Conservation (phyloP, 768 basidiomycete species). For the Tulasnella sp. region DNA sequence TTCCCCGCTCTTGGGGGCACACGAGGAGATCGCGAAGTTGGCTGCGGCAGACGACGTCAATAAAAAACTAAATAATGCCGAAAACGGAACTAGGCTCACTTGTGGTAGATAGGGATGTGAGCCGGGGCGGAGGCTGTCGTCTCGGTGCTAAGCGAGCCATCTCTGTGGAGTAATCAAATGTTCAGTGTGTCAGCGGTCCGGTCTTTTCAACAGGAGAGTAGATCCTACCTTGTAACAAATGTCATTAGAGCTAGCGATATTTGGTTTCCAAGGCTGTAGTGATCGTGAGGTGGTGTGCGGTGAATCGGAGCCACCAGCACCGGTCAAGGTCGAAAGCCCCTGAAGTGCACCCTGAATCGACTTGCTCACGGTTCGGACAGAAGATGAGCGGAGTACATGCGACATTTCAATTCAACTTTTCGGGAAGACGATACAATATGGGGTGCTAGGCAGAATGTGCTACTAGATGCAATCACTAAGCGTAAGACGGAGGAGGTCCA, state of each 20-base stretch:
- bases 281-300: no score
- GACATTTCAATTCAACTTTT: background rate
- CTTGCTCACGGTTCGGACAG: background rate
- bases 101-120: background rate
- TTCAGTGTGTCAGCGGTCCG: background rate
- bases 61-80: background rate
- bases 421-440: no score
- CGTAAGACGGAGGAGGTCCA: background rate
- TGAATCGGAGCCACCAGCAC: background rate
- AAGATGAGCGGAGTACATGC: background rate
- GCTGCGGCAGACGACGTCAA: background rate
- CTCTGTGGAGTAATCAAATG: background rate
- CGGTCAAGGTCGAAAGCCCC: background rate
- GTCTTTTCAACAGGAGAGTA: background rate
- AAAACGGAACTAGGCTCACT: background rate
- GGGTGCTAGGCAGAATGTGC: no score
- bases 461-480: background rate
- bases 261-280: no score
- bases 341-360: background rate
- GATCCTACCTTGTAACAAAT: background rate
- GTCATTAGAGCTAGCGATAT: background rate
- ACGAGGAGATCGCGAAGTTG: conserved; percentile 15
- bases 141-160: background rate
- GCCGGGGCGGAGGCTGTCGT: conserved; percentile 1
- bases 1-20: conserved; percentile 13